A percentile compares a stretch with the other conserved stretches of the same genome.
Evolutionary conservation across 1,284 basidiomycete genomes (phyloP).

Genomic region (Ceratobasidium sp.): DNA sequence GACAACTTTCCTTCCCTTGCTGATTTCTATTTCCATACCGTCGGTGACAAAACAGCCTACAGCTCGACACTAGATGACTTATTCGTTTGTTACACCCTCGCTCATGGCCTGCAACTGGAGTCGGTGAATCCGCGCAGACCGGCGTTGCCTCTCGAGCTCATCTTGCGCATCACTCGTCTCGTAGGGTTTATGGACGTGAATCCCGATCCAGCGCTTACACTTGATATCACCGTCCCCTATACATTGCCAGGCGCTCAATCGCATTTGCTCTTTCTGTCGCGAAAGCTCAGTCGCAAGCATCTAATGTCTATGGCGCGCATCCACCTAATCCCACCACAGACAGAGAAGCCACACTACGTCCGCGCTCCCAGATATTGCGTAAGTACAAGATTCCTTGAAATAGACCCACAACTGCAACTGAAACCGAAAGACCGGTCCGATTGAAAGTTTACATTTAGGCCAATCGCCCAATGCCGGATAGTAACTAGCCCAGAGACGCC

Average conservation of each 20-base stretch:
- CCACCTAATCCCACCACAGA: background rate
- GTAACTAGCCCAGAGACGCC: background rate
- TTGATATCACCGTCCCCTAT: too few relatives aligned
- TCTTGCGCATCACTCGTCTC: background rate
- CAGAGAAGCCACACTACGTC: background rate
- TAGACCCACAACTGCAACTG: too few relatives aligned
- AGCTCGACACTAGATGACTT: conserved; percentile 4
- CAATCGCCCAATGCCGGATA: background rate
- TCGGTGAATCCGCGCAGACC: background rate
- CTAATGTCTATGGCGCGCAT: conserved; percentile 9
- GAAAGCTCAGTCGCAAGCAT: conserved; percentile 3
- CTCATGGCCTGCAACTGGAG: conserved; percentile 4
- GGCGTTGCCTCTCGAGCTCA: conserved; percentile 6
- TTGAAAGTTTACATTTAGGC: background rate
- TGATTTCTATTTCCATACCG: conserved; percentile 14
- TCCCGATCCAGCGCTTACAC: conserved; percentile 13
- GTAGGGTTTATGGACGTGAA: conserved; percentile 14
- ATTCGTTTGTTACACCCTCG: conserved; percentile 22
- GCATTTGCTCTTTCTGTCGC: background rate
- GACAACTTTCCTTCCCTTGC: background rate
- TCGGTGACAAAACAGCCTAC: conserved; percentile 9
- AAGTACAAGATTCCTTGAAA: background rate
- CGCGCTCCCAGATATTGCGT: too few relatives aligned
- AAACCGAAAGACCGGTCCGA: too few relatives aligned
- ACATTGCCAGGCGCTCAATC: background rate